phyloP scores from a whole-genome alignment of 306 rosid species.

The Pyrus pyrifolia region DNA sequence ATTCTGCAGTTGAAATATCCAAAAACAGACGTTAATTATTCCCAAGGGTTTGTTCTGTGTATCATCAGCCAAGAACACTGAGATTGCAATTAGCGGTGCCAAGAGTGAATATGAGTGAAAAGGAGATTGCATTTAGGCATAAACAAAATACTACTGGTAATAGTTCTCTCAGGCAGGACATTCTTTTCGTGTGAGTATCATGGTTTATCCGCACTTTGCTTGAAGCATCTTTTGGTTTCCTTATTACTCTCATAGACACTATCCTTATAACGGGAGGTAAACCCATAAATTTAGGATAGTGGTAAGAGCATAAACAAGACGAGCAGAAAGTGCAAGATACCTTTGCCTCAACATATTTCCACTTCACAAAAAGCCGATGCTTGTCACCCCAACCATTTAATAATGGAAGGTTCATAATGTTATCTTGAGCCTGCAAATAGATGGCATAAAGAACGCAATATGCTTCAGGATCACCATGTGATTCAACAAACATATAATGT shows the following conservation, averaged over 20 bases:
- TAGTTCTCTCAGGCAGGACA: neutral
- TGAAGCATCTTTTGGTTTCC: conserved; percentile 61
- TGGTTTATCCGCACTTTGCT: conserved; percentile 98
- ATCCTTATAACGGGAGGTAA: neutral
- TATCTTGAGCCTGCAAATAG: conserved; percentile 84
- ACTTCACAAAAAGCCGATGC: conserved; percentile 69
- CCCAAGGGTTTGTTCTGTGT: neutral
- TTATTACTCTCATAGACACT: neutral
- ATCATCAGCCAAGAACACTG: conserved; percentile 11
- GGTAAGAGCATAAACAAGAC: neutral
- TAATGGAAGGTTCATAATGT: conserved; percentile 86
- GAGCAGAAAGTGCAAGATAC: conserved; percentile 27
- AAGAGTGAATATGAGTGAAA: neutral
- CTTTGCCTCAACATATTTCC: conserved; percentile 91
- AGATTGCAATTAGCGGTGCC: conserved; percentile 1
- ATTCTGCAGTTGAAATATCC: conserved; percentile 44
- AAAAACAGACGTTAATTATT: neutral
- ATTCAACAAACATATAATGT: neutral
- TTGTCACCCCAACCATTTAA: conserved; percentile 98
- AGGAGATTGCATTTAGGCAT: neutral
- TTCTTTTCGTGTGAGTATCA: conserved; percentile 84
- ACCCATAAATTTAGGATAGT: neutral
- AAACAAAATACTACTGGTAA: neutral
- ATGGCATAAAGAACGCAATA: conserved; percentile 6
- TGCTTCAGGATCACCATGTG: neutral